Evolutionary conservation across 768 basidiomycete species (phyloP), one percentile per base, ranked within the genome.

Genomic region (Pulveroboletus sp.): DNA sequence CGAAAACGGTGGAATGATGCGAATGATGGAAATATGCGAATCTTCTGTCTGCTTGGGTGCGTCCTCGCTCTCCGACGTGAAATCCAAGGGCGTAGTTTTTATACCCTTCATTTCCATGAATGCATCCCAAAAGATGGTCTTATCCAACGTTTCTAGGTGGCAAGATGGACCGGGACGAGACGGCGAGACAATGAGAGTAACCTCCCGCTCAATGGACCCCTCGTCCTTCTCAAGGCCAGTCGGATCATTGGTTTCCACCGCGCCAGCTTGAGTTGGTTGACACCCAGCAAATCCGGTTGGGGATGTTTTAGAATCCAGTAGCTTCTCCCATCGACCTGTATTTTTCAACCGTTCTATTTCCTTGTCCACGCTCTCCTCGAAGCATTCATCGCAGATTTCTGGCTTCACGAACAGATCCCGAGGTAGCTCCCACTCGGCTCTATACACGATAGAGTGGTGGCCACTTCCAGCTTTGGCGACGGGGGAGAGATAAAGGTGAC

Each of bases 361-460:
- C 40, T 57, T 54, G 12, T 56, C 39, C 20, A 64, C 50, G 13
- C 70, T 68, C 4, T 67, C 64, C 12, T 59, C 29, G 23, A 76
- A 64, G 40, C 80, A 81, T 7, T 47, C 7, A 0, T 40, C 25
- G 60, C 79, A 81, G 2, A 79, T 19, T 0, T 56, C 50, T 2
- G 68, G 64, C 3, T 59, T 63, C 6, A 65, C 42, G 5, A 79
- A 62, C 6, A 74, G 16, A 16, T 68, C 61, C 1, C 74, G 71
- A 2, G 82, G 81, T 2, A 84, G 56, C 34, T 79, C 78, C 69
- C 75, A 75, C 45, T 79, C 76, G 6, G 72, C 78, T 34, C 68
- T 57, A 55, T 78, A 77, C 0, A 80, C 78, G 29, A 63, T 39
- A 0, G 83, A 84, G 56, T 85, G 83, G 55, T 79, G 56, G 0